Evolutionary conservation across 805 yeast genomes (phyloP).

Genomic region (Lipomyces japonicus): DNA sequence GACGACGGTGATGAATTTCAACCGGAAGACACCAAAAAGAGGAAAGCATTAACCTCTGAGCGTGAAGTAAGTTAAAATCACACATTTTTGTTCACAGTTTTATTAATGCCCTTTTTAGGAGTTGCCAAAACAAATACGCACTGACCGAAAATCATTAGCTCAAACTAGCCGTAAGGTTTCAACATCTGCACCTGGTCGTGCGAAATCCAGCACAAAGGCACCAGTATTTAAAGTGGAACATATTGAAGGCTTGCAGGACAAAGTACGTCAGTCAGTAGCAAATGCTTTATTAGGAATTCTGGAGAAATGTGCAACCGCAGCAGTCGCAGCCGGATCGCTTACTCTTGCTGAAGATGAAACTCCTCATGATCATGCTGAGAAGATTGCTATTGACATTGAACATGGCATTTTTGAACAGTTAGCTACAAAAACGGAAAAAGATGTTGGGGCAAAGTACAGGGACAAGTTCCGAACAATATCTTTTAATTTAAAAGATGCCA

Average conservation of each 20-base stretch:
- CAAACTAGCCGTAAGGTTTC: constrained; percentile 1
- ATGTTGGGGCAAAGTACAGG: constrained; percentile 50
- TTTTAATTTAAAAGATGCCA: constrained; percentile 55
- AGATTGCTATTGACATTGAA: constrained; percentile 53
- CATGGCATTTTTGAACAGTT: constrained; percentile 44
- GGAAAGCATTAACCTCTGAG: not conserved
- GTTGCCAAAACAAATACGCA: not conserved
- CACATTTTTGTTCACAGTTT: too few relatives aligned
- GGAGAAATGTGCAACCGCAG: constrained; percentile 40
- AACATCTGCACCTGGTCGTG: constrained; percentile 4
- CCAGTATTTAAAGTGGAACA: not conserved
- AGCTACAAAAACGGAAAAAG: constrained; percentile 35
- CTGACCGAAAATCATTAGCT: not conserved
- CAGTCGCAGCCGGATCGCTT: constrained; percentile 31
- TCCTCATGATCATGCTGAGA: constrained; percentile 41
- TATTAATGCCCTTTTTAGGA: not conserved
- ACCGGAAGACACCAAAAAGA: not conserved
- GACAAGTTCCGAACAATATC: constrained; percentile 64
- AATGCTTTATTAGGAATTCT: constrained; percentile 48
- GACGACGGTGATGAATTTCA: too few relatives aligned
- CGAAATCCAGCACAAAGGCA: not conserved
- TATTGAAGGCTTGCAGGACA: constrained; percentile 30
- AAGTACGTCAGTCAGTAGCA: constrained; percentile 51
- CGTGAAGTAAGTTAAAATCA: not conserved
- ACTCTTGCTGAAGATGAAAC: constrained; percentile 24